These are phyloP conservation scores for Vishniacozyma victoriae DNA, from an alignment of 768 basidiomycete genomes.

Conservation along the genomic window DNA sequence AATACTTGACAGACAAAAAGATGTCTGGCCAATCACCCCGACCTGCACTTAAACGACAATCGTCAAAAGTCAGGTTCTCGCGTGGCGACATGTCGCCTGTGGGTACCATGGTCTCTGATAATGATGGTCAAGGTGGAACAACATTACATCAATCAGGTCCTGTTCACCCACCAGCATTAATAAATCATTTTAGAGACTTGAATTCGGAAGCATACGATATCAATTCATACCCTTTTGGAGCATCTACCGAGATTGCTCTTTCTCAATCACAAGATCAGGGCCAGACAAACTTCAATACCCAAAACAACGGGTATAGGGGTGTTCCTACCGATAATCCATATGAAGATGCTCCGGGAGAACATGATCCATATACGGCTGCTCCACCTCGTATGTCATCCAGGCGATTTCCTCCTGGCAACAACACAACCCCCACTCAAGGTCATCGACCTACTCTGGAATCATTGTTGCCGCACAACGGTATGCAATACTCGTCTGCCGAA, in stretches of 20 bases:
- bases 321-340: conserved; percentile 1
- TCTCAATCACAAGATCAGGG: conserved; percentile 4
- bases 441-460: conserved; percentile 22
- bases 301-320: conserved; percentile 2
- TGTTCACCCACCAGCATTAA: conserved; percentile 1
- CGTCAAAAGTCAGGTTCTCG: conserved; percentile 26
- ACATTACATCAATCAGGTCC: too few species aligned
- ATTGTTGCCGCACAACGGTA: too few species aligned
- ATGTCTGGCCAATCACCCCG: conserved; percentile 8
- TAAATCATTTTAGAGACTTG: too few species aligned
- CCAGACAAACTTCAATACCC: neutral
- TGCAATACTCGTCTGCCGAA: conserved; percentile 11
- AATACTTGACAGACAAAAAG: neutral
- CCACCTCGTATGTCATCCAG: conserved; percentile 7
- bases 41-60: conserved; percentile 16
- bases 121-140: too few species aligned
- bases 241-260: conserved; percentile 8
- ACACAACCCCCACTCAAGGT: too few species aligned
- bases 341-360: neutral
- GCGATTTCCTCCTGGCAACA: too few species aligned
- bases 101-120: conserved; percentile 22
- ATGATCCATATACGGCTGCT: conserved; percentile 14
- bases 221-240: conserved; percentile 5
- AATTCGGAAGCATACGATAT: neutral
- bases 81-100: conserved; percentile 23